Evolutionary conservation across 805 yeast species (phyloP).

Genomic region (Spathaspora passalidarum): DNA sequence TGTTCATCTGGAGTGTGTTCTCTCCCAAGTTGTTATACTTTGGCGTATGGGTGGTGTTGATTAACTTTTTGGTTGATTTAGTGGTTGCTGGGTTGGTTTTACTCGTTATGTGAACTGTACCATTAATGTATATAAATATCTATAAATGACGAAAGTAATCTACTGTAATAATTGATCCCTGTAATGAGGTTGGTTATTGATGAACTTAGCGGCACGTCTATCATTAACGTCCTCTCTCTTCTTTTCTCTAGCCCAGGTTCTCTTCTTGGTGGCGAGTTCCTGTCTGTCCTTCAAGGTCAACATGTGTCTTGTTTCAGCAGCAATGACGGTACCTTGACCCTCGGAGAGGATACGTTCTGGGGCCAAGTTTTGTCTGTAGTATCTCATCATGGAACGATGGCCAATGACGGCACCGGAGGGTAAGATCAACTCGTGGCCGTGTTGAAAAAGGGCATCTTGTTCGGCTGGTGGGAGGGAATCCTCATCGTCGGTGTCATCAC

Average conservation of each 20-base stretch:
- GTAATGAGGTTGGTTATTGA: slow-evolving; percentile 78
- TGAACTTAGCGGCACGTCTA: slow-evolving; percentile 61
- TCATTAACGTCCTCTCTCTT: slow-evolving; percentile 51
- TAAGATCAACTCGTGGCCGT: slow-evolving; percentile 38
- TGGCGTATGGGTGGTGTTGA: slow-evolving; percentile 66
- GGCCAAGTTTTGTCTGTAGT: slow-evolving; percentile 42
- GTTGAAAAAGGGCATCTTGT: slow-evolving; percentile 27
- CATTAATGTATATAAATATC: background rate
- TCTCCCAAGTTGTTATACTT: slow-evolving; percentile 87
- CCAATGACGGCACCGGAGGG: slow-evolving; percentile 44
- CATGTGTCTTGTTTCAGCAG: slow-evolving; percentile 52
- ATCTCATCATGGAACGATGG: slow-evolving; percentile 41
- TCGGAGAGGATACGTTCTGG: slow-evolving; percentile 42
- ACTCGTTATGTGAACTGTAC: slow-evolving; percentile 9
- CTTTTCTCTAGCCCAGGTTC: slow-evolving; percentile 58
- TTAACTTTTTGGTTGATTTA: slow-evolving; percentile 37
- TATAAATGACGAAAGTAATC: background rate
- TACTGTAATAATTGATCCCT: slow-evolving; percentile 41
- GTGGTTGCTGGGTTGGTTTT: slow-evolving; percentile 38
- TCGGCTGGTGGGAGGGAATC: slow-evolving; percentile 25
- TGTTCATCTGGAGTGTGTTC: slow-evolving; percentile 97
- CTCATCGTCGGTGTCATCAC: slow-evolving; percentile 20
- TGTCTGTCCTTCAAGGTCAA: slow-evolving; percentile 37
- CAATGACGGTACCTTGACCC: slow-evolving; percentile 48
- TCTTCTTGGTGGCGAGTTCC: slow-evolving; percentile 42